phyloP scores from a whole-genome alignment of 2,329 filamentous ascomycete species.

The Botrytis aclada region DNA sequence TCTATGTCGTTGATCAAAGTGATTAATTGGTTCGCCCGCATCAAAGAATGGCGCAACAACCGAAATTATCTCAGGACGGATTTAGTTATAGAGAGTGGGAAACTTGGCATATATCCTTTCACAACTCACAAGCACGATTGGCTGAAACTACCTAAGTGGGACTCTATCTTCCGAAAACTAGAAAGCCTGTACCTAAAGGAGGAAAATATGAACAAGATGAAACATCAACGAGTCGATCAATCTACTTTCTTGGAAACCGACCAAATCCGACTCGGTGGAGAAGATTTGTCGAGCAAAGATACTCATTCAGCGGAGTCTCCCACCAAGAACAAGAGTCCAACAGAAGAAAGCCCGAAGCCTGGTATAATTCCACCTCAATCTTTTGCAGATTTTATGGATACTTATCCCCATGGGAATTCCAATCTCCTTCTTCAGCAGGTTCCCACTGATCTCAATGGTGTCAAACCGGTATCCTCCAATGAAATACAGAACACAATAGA shows the following conservation, averaged over 20 bases:
- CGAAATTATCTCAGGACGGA: not conserved
- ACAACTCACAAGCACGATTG: not conserved
- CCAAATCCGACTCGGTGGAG: accelerated
- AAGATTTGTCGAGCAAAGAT: not conserved
- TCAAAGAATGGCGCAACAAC: not conserved
- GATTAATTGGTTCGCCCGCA: not conserved
- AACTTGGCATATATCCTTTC: not conserved
- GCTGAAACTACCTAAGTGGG: not conserved
- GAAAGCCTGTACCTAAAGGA: not conserved
- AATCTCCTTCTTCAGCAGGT: not conserved
- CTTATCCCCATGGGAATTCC: not conserved
- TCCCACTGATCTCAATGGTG: not conserved
- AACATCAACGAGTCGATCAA: not conserved
- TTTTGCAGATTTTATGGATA: not conserved
- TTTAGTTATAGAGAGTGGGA: not conserved
- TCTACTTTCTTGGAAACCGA: not conserved
- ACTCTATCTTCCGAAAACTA: not conserved
- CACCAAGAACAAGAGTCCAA: not conserved
- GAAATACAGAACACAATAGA: not conserved
- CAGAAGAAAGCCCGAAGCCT: not conserved
- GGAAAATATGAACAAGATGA: not conserved
- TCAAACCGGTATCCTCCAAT: not conserved
- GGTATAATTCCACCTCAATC: not conserved
- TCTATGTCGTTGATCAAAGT: not conserved
- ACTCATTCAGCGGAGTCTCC: not conserved